Base-by-base conservation (phyloP, 169 alveolate species). In the Babesia caballi region DNA sequence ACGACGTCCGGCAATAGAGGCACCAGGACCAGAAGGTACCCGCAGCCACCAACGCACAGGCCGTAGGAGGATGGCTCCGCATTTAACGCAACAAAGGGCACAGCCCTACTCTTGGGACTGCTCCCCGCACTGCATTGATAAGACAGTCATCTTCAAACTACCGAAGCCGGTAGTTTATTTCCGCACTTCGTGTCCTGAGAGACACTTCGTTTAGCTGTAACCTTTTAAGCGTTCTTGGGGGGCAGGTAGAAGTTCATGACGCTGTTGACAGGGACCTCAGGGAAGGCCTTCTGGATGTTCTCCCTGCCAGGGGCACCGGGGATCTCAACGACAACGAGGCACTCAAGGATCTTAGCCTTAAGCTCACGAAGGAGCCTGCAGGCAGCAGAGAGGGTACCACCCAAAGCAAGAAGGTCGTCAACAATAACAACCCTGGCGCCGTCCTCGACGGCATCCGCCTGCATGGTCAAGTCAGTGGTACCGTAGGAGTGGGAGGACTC, bases 371-470 rank as follows among this genome's bases (percentile, higher is more conserved):
- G 19, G 19, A 21, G 28, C 32, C 28, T 23, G 65, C 42, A 54
- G 2, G 42, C 65, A 38, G 65, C 47, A 12, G 30, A 9, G 23
- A 54, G 28, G 23, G 65, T 25, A 54, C 46, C 65, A 0, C 65
- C 65, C 14, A 8, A 2, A 4, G 50, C 11, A 12, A 54, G 8
- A 2, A 54, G 47, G 47, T 54, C 65, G 14, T 54, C 65, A 54
- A 54, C 65, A 3, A 54, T 12, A 21, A 54, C 47, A 3, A 54
- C 65, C 47, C 28, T 54, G 6, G 65, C 42, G 27, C 65, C 65
- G 14, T n/a, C 33, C 19, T 12, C 42, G 8, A 54, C 50, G 1
- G 65, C 65, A 21, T 19, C 65, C 47, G 8, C 12, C 47, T 54
- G 65, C 8, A 54, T 1, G 33, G 7, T 12, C 27, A 54, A 21